A percentile compares a stretch with the other conserved stretches of the same genome.
phyloP scores from a whole-genome alignment of 768 basidiomycete genomes.

The Auricularia auricula-judae region DNA sequence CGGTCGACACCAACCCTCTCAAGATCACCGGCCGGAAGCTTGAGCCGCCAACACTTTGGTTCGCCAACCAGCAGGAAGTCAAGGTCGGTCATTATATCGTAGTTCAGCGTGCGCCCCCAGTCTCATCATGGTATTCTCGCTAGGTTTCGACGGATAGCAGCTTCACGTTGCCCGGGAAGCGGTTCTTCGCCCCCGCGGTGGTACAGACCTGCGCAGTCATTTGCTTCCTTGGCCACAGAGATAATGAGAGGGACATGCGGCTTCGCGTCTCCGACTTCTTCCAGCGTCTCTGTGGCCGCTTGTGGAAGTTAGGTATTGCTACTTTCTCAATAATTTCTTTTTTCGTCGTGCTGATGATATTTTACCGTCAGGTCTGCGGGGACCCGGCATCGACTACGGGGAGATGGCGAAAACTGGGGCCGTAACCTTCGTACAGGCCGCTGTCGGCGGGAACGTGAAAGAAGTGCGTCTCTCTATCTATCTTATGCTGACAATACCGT shows the following conservation, averaged over 20 bases:
- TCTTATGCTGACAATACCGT: background rate
- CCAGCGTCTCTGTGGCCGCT: no score
- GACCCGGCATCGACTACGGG: no score
- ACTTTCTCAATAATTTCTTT: no score
- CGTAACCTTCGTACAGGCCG: background rate
- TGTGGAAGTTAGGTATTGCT: no score
- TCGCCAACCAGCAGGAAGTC: background rate
- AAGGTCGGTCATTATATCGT: no score
- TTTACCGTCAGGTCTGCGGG: no score
- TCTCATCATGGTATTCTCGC: background rate
- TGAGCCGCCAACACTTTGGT: constrained; percentile 51
- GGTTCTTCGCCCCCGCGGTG: background rate
- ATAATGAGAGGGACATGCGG: background rate
- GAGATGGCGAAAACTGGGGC: no score
- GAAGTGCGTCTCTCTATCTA: background rate
- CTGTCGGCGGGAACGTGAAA: background rate
- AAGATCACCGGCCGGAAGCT: constrained; percentile 51
- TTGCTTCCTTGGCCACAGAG: background rate
- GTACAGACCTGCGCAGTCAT: background rate
- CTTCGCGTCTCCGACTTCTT: background rate
- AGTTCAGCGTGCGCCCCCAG: no score
- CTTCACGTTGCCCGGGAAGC: background rate
- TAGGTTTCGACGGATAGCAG: background rate
- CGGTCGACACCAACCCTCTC: constrained; percentile 42
- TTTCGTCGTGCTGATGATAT: no score